These are phyloP conservation scores for Pulveroboletus sp. DNA, from an alignment of 768 basidiomycete genomes.

Conservation along the genomic window DNA sequence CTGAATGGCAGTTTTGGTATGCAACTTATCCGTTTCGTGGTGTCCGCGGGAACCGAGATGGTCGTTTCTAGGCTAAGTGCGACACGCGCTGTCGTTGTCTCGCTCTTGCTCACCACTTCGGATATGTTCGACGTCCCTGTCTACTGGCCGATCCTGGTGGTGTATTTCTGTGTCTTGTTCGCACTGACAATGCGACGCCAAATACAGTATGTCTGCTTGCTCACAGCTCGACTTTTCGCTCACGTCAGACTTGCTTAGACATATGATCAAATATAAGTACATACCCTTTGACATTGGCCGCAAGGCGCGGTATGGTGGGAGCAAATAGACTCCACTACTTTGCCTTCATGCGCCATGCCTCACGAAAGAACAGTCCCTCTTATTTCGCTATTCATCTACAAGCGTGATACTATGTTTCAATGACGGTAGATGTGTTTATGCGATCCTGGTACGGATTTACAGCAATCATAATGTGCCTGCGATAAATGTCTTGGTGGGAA, in stretches of 20 bases:
- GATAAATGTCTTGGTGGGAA: not conserved
- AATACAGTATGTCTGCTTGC: slow-evolving; percentile 68
- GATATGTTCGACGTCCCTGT: slow-evolving; percentile 92
- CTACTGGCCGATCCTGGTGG: slow-evolving; percentile 97
- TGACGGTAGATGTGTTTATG: slow-evolving; percentile 17
- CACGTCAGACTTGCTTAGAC: slow-evolving; percentile 43
- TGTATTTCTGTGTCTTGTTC: slow-evolving; percentile 96
- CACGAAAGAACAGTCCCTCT: slow-evolving; percentile 6
- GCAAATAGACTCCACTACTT: slow-evolving; percentile 34
- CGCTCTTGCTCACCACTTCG: slow-evolving; percentile 76
- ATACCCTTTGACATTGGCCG: slow-evolving; percentile 94
- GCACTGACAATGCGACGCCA: slow-evolving; percentile 93
- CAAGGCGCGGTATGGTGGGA: slow-evolving; percentile 78
- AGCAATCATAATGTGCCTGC: slow-evolving; percentile 20
- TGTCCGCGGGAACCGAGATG: not conserved
- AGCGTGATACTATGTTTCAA: slow-evolving; percentile 12
- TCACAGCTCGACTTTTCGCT: not conserved
- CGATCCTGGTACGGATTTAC: slow-evolving; percentile 28
- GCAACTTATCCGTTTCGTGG: slow-evolving; percentile 8
- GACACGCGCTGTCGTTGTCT: slow-evolving; percentile 82
- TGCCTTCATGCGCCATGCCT: not conserved
- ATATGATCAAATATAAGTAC: slow-evolving; percentile 99
- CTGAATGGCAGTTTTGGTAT: slow-evolving; percentile 96
- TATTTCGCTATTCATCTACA: slow-evolving; percentile 7
- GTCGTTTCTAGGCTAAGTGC: slow-evolving; percentile 69